Conservation (phyloP, 2,329 filamentous ascomycete genomes). For the Corynespora cassiicola region DNA sequence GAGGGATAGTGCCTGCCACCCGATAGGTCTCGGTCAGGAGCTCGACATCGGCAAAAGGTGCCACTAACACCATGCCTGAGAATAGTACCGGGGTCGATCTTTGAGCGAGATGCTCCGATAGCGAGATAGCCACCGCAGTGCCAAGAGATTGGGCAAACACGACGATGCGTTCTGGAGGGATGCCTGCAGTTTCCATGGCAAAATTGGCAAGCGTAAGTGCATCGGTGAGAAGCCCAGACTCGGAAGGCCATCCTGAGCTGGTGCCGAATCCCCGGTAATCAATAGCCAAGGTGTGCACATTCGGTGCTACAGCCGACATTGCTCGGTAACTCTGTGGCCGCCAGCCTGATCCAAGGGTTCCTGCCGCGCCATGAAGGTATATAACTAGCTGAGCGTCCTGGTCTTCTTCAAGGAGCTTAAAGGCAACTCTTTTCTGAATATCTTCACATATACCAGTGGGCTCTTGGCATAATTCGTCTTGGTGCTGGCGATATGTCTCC, state of each 20-base stretch:
- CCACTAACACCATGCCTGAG: slow-evolving; percentile 62
- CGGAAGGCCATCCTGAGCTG: slow-evolving; percentile 61
- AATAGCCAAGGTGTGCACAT: slow-evolving; percentile 64
- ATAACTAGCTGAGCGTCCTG: slow-evolving; percentile 69
- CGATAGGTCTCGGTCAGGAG: slow-evolving; percentile 64
- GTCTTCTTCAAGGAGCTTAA: slow-evolving; percentile 68
- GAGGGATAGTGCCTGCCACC: slow-evolving; percentile 61
- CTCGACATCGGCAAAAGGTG: slow-evolving; percentile 63
- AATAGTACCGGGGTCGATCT: slow-evolving; percentile 56
- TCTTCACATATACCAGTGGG: slow-evolving; percentile 57
- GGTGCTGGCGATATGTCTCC: slow-evolving; percentile 53
- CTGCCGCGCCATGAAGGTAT: slow-evolving; percentile 65
- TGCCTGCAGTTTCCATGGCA: slow-evolving; percentile 58
- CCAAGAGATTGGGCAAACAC: slow-evolving; percentile 67
- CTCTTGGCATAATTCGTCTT: slow-evolving; percentile 49
- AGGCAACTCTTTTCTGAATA: slow-evolving; percentile 64
- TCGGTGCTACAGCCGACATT: slow-evolving; percentile 56
- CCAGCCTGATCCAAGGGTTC: slow-evolving; percentile 63
- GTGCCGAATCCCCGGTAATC: slow-evolving; percentile 69
- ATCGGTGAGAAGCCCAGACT: slow-evolving; percentile 62
- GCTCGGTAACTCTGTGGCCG: slow-evolving; percentile 63
- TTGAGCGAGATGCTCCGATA: slow-evolving; percentile 52
- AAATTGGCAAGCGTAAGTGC: slow-evolving; percentile 61
- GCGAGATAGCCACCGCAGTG: slow-evolving; percentile 58
- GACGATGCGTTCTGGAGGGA: slow-evolving; percentile 63